A percentile compares a stretch with the other conserved stretches of the same genome.
Conservation (phyloP, 2,329 filamentous ascomycete species). For the Fusarium kyushuense region DNA sequence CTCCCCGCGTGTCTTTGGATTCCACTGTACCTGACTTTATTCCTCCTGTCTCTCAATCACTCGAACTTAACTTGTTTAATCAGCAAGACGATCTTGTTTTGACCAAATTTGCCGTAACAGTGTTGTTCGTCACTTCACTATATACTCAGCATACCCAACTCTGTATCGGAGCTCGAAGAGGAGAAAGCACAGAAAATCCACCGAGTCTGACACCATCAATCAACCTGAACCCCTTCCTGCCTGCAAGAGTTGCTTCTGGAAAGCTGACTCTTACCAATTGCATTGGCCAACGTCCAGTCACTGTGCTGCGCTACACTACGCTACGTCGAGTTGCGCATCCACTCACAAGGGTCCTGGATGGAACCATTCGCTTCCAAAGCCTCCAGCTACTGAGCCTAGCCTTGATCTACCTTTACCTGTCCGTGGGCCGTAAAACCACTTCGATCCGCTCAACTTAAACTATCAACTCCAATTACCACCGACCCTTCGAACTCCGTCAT, state of each 20-base stretch:
- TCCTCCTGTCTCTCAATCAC: constrained; percentile 16
- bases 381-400: constrained; percentile 33
- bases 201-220: background rate
- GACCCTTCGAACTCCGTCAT: constrained; percentile 14
- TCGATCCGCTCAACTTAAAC: constrained; percentile 45
- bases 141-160: background rate
- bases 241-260: constrained; percentile 25
- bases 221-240: constrained; percentile 13
- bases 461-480: constrained; percentile 30
- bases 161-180: no score
- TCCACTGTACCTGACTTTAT: constrained; percentile 13
- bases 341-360: constrained; percentile 45
- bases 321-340: constrained; percentile 26
- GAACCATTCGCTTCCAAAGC: constrained; percentile 46
- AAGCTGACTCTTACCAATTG: constrained; percentile 20
- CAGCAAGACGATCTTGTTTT: constrained; percentile 1
- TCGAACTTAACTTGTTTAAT: constrained; percentile 12
- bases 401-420: constrained; percentile 38
- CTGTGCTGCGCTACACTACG: constrained; percentile 2
- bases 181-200: background rate
- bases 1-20: constrained; percentile 47
- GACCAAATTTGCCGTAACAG: background rate
- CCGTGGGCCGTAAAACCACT: constrained; percentile 46
- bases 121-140: no score
- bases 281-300: constrained; percentile 16